Evolutionary conservation across 2,329 filamentous ascomycete genomes (phyloP).

Genomic region (Blumeria graminis): DNA sequence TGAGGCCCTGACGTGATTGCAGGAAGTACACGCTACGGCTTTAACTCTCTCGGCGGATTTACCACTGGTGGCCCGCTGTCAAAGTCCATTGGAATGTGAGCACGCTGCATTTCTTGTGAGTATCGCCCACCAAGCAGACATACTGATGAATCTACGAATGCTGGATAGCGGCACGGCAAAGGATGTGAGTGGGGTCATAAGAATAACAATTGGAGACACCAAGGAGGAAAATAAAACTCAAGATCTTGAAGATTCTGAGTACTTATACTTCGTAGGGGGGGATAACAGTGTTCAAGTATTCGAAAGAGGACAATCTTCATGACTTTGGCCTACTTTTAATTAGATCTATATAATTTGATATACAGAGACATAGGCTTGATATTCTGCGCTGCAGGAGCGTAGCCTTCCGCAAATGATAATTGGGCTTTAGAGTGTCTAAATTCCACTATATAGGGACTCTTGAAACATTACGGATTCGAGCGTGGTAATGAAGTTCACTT

Average conservation of each 20-base stretch:
- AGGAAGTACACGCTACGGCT: slow-evolving; percentile 41
- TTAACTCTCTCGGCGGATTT: slow-evolving; percentile 48
- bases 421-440: too few relatives aligned
- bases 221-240: slow-evolving; percentile 12
- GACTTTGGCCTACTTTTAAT: background rate
- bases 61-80: slow-evolving; percentile 36
- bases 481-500: too few relatives aligned
- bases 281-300: slow-evolving; percentile 69
- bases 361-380: too few relatives aligned
- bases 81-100: slow-evolving; percentile 42
- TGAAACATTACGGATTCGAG: too few relatives aligned
- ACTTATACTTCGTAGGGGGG: slow-evolving; percentile 55
- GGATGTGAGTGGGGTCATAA: slow-evolving; percentile 73
- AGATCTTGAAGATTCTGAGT: slow-evolving; percentile 37
- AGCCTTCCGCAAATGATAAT: too few relatives aligned
- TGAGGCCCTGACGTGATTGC: background rate
- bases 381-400: too few relatives aligned
- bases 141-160: slow-evolving; percentile 45
- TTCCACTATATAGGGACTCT: too few relatives aligned
- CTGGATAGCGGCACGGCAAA: slow-evolving; percentile 73
- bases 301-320: slow-evolving; percentile 41
- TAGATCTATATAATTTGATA: too few relatives aligned
- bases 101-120: slow-evolving; percentile 48
- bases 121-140: slow-evolving; percentile 50
- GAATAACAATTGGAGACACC: slow-evolving; percentile 36